Evolutionary conservation across 352 stramenopile genomes (phyloP), one percentile per base, ranked within the genome.

Genomic region (Elongisporangium senticosum): DNA sequence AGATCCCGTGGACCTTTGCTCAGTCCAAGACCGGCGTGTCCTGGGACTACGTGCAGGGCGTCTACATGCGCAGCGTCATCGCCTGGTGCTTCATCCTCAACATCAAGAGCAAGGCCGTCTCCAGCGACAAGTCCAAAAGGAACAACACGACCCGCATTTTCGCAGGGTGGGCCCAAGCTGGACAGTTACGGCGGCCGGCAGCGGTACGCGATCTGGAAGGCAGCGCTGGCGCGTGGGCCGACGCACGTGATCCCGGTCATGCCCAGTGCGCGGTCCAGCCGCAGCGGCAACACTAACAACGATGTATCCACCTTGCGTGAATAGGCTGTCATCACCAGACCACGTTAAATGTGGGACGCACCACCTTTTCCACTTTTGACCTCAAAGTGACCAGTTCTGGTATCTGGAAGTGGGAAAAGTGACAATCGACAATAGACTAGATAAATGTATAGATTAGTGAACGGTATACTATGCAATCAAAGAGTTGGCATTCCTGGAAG

Each of bases 11-110:
- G 51, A 58, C 56, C 21, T 28, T 56, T 15, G n/a, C 65, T 7
- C 14, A 63, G 14, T n/a, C 58, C 22, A 39, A 49, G 22, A 66
- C 63, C 1, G 50, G 54, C 7, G 58, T 62, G 19, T 52, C 55
- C 14, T 69, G 63, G 59, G 53, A 66, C n/a, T 56, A 63, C n/a
- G 37, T 61, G 7, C 63, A 69, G 28, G 58, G 52, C 20, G 47
- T 69, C 13, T 56, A 23, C 24, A 69, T 59, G 17, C 55, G 63
- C 2, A 28, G 58, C 8, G 55, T 53, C 14, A 68, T 69, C 53
- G 53, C 49, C n/a, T 51, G 39, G 15, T 68, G 62, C 53, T 53
- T 64, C 22, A 14, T 64, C n/a, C 57, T 62, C 33, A 69, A 64
- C 24, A 10, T 69, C 26, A 55, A 24, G 14, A 52, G 57, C 11